These are phyloP conservation scores for California macrophylla DNA, from an alignment of 441 rosid genomes.

Conservation along the genomic window DNA sequence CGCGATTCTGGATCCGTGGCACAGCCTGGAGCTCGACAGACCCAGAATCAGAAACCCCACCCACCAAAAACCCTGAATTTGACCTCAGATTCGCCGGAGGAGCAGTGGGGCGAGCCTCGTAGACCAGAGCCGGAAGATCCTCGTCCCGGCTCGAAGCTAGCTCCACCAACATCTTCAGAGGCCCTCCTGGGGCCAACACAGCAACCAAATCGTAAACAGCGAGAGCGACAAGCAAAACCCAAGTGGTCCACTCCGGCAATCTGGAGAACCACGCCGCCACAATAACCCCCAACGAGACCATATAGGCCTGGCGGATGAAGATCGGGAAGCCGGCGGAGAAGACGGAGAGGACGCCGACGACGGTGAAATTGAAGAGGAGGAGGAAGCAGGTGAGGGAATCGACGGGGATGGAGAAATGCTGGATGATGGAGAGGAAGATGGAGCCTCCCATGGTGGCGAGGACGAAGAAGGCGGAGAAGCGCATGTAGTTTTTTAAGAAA, in stretches of 20 bases:
- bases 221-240: slow-evolving; percentile 73
- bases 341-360: slow-evolving; percentile 70
- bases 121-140: slow-evolving; percentile 88
- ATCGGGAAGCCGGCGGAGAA: slow-evolving; percentile 69
- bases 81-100: slow-evolving; percentile 32
- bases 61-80: slow-evolving; percentile 50
- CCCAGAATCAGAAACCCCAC: slow-evolving; percentile 52
- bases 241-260: slow-evolving; percentile 91
- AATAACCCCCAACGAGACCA: slow-evolving; percentile 75
- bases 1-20: slow-evolving; percentile 23
- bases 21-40: slow-evolving; percentile 70
- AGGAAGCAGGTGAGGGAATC: slow-evolving; percentile 66
- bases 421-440: slow-evolving; percentile 63
- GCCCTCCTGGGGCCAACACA: slow-evolving; percentile 92
- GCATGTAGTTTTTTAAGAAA: slow-evolving; percentile 86
- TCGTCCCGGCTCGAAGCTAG: slow-evolving; percentile 79
- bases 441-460: slow-evolving; percentile 89
- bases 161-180: slow-evolving; percentile 83
- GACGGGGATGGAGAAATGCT: slow-evolving; percentile 70
- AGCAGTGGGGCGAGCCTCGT: slow-evolving; percentile 81
- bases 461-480: slow-evolving; percentile 81
- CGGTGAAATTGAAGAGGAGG: slow-evolving; percentile 68
- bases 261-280: slow-evolving; percentile 92
- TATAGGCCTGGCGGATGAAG: slow-evolving; percentile 66
- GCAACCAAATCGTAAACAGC: slow-evolving; percentile 87